Percentiles rank a stretch among this genome's conserved stretches.
These are phyloP conservation scores for Penicillium lagena DNA, from an alignment of 495 filamentous ascomycete genomes.

Conservation along the genomic window DNA sequence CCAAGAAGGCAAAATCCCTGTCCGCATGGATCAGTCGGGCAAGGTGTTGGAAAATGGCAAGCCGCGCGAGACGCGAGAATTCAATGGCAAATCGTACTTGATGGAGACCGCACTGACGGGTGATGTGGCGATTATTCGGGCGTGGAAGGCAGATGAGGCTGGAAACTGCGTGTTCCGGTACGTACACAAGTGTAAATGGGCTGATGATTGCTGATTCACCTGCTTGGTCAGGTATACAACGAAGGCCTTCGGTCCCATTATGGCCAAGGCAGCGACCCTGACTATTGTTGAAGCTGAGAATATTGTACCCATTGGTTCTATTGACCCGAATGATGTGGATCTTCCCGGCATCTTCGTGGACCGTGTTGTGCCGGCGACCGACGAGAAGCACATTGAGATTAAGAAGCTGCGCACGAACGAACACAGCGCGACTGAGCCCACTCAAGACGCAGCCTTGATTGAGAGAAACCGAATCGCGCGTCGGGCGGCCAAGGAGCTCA, in stretches of 20 bases:
- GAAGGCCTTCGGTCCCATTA: constrained; percentile 71
- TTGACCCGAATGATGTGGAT: constrained; percentile 73
- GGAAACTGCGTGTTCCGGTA: constrained; percentile 89
- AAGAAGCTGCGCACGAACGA: constrained; percentile 61
- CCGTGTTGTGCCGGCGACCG: constrained; percentile 70
- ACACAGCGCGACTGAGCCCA: constrained; percentile 42
- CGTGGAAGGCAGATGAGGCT: constrained; percentile 78
- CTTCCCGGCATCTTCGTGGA: constrained; percentile 87
- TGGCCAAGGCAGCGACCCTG: constrained; percentile 79
- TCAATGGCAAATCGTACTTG: constrained; percentile 76
- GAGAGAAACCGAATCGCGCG: constrained; percentile 77
- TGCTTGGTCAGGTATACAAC: constrained; percentile 34
- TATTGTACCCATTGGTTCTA: constrained; percentile 77
- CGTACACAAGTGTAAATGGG: constrained; percentile 1
- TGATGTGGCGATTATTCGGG: constrained; percentile 84
- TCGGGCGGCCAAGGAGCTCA: constrained; percentile 85
- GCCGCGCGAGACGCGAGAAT: constrained; percentile 76
- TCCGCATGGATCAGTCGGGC: constrained; percentile 69
- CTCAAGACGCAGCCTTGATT: constrained; percentile 53
- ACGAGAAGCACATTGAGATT: constrained; percentile 76
- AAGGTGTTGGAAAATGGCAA: constrained; percentile 63
- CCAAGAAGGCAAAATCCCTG: constrained; percentile 76
- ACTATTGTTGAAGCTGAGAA: constrained; percentile 93
- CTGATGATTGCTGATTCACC: neutral
- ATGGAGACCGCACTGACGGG: constrained; percentile 80